These are phyloP conservation scores for Pseudogymnoascus sp. DNA, from an alignment of 2,329 filamentous ascomycete genomes.

Conservation along the genomic window DNA sequence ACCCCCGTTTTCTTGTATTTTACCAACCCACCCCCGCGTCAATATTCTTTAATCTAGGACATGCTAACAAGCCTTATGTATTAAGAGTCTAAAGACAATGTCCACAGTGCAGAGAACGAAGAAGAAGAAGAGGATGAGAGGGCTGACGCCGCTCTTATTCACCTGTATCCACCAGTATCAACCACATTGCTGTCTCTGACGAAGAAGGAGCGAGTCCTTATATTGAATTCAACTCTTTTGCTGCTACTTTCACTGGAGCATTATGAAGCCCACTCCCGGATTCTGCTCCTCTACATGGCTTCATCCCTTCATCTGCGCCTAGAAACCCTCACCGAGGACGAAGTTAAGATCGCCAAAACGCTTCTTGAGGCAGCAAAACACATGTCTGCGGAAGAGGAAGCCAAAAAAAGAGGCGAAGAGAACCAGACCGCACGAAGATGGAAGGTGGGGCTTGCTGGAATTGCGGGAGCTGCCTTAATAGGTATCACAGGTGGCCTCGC, in stretches of 20 bases:
- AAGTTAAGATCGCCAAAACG: constrained; percentile 66
- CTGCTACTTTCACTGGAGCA: constrained; percentile 69
- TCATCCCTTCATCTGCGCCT: constrained; percentile 64
- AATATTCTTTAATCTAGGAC: background rate
- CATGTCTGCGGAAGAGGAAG: constrained; percentile 62
- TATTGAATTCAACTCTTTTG: constrained; percentile 66
- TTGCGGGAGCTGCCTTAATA: constrained; percentile 73
- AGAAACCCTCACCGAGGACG: constrained; percentile 59
- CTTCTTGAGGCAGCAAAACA: constrained; percentile 69
- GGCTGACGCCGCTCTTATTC: constrained; percentile 41
- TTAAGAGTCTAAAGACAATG: constrained; percentile 18
- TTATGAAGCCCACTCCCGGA: constrained; percentile 66
- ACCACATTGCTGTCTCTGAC: constrained; percentile 54
- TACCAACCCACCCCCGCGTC: background rate
- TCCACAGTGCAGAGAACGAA: constrained; percentile 16
- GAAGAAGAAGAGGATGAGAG: constrained; percentile 37
- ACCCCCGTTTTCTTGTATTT: constrained; percentile 11
- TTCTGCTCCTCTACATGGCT: constrained; percentile 62
- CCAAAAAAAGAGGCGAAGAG: constrained; percentile 63
- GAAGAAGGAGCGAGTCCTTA: constrained; percentile 54
- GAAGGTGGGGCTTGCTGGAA: constrained; percentile 85
- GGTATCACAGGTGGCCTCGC: constrained; percentile 69
- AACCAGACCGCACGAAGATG: constrained; percentile 66
- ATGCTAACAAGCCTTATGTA: constrained; percentile 10
- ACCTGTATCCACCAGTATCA: constrained; percentile 51